phyloP scores from a whole-genome alignment of 106 monocot species.

The Gastrodia elata region DNA sequence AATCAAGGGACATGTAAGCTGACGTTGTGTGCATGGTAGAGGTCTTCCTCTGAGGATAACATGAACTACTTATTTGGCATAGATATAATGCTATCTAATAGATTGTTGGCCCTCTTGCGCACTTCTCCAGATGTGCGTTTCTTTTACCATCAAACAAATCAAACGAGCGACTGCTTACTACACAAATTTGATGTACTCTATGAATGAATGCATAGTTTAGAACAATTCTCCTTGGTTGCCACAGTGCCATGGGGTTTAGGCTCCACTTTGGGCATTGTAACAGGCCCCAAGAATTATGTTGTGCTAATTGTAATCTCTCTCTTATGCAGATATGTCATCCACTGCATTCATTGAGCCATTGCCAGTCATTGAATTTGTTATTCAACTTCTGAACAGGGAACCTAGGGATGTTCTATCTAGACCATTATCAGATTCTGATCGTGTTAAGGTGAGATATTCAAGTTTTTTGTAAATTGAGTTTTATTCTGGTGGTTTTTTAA shows the following conservation, averaged over 20 bases:
- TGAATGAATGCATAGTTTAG: too few species aligned
- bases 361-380: slow-evolving; percentile 82
- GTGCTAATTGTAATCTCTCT: neutral
- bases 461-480: neutral
- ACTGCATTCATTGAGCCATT: slow-evolving; percentile 88
- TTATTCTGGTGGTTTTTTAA: neutral
- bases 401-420: slow-evolving; percentile 16
- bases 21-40: too few species aligned
- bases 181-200: neutral
- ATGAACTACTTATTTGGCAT: too few species aligned
- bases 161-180: neutral
- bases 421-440: slow-evolving; percentile 73
- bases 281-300: neutral
- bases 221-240: too few species aligned
- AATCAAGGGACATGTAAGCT: neutral
- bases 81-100: neutral
- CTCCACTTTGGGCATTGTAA: too few species aligned
- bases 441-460: slow-evolving; percentile 58
- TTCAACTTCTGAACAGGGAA: slow-evolving; percentile 54
- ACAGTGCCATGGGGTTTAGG: too few species aligned
- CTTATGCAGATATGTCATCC: slow-evolving; percentile 88
- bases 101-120: neutral
- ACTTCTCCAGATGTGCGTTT: neutral
- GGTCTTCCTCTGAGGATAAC: too few species aligned
- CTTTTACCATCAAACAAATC: neutral